Evolutionary conservation across 305 asterid genomes (phyloP).

Genomic region (Fraxinus latifolia): DNA sequence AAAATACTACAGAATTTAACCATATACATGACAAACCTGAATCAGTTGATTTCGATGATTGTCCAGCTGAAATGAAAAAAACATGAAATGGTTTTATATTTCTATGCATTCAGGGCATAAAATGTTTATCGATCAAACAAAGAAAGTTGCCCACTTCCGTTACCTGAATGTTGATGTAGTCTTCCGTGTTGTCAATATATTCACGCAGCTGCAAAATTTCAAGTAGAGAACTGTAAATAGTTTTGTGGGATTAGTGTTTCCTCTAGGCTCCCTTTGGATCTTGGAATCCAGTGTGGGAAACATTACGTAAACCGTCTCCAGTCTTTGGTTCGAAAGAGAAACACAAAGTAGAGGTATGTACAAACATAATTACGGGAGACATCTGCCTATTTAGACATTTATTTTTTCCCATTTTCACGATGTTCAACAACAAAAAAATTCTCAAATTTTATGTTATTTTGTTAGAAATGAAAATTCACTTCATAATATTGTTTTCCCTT

Average conservation of each 20-base stretch:
- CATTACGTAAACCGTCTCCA: background rate
- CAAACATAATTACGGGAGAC: background rate
- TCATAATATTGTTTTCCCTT: background rate
- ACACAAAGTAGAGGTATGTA: background rate
- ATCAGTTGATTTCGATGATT: constrained; percentile 95
- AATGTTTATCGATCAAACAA: background rate
- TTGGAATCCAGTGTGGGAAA: background rate
- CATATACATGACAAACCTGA: constrained; percentile 47
- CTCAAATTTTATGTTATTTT: background rate
- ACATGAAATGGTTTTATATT: constrained; percentile 4
- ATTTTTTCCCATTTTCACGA: background rate
- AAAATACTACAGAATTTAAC: background rate
- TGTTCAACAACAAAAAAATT: background rate
- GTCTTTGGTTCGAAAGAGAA: background rate
- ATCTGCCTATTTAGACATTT: background rate
- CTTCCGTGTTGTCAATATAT: constrained; percentile 89
- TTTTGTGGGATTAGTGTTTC: background rate
- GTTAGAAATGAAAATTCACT: background rate
- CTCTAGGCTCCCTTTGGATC: background rate
- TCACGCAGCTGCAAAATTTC: constrained; percentile 69
- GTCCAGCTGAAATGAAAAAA: constrained; percentile 60
- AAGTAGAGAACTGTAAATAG: background rate
- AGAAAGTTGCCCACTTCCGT: background rate
- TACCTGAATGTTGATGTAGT: constrained; percentile 94
- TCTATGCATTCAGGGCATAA: background rate